Evolutionary conservation across 805 yeast genomes (phyloP).

Genomic region (Lipomyces sp.): DNA sequence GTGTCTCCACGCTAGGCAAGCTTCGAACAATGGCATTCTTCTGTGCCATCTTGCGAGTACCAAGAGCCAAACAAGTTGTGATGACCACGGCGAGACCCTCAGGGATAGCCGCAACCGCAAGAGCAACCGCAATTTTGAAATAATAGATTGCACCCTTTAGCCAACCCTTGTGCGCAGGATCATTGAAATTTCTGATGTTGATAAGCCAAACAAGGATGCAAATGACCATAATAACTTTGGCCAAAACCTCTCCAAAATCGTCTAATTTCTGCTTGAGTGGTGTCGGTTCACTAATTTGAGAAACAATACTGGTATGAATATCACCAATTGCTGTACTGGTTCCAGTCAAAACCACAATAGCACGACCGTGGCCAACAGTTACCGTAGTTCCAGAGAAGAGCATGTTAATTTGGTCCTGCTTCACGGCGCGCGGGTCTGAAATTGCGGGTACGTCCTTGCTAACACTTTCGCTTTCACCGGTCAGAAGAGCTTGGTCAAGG

Average conservation of each 20-base stretch:
- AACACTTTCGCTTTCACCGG: conserved; percentile 41
- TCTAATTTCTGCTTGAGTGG: conserved; percentile 42
- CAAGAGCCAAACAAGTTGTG: conserved; percentile 49
- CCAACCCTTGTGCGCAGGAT: conserved; percentile 47
- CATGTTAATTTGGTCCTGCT: conserved; percentile 39
- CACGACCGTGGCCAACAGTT: conserved; percentile 45
- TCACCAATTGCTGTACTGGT: conserved; percentile 44
- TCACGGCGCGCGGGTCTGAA: conserved; percentile 39
- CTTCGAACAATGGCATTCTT: conserved; percentile 47
- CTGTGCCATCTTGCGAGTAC: conserved; percentile 48
- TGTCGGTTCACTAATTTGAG: conserved; percentile 42
- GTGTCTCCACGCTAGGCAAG: conserved; percentile 51
- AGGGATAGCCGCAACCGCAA: conserved; percentile 51
- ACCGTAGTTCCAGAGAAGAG: conserved; percentile 41
- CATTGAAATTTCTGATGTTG: conserved; percentile 42
- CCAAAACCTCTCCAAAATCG: conserved; percentile 42
- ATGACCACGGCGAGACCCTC: conserved; percentile 52
- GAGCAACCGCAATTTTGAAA: conserved; percentile 49
- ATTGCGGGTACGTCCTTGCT: conserved; percentile 36
- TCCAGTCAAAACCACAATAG: conserved; percentile 44
- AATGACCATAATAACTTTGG: conserved; percentile 46
- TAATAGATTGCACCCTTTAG: conserved; percentile 48
- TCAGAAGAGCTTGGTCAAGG: conserved; percentile 45
- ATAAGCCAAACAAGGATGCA: conserved; percentile 49
- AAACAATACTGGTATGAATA: conserved; percentile 40